phyloP scores from a whole-genome alignment of 495 filamentous ascomycete species.

The Lasiosphaeria hispida region DNA sequence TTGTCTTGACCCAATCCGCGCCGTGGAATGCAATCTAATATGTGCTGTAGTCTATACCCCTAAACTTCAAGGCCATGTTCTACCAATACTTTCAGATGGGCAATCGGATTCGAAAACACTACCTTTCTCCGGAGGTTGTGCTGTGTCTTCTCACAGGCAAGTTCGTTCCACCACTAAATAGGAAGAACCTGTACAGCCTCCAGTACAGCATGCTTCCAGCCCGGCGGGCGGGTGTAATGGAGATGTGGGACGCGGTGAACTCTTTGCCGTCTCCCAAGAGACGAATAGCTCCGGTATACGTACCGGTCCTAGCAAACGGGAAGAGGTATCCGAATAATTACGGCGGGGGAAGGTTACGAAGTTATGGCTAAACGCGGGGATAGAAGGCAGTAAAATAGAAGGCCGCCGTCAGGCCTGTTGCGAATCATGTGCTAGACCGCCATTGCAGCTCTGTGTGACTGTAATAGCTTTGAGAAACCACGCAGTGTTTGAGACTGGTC shows the following conservation, averaged over 20 bases:
- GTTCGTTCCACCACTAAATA: conserved; percentile 87
- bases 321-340: conserved; percentile 23
- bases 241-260: conserved; percentile 73
- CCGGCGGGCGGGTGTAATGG: conserved; percentile 69
- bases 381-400: no score
- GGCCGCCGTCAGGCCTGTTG: no score
- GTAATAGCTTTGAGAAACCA: no score
- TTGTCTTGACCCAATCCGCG: conserved; percentile 8
- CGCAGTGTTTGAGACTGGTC: no score
- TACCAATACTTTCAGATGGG: conserved; percentile 95
- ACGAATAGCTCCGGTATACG: conserved; percentile 20
- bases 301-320: conserved; percentile 29
- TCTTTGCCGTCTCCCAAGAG: conserved; percentile 55
- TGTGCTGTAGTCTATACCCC: conserved; percentile 69
- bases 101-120: conserved; percentile 89
- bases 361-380: conserved; percentile 23
- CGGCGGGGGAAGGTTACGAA: conserved; percentile 24
- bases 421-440: no score
- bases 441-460: no score
- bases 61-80: conserved; percentile 90
- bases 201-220: conserved; percentile 98
- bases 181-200: conserved; percentile 91
- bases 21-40: not conserved
- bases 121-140: conserved; percentile 82
- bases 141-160: conserved; percentile 83